Evolutionary conservation across 257 asterid genomes (phyloP).

Genomic region (Scutellaria barbata): DNA sequence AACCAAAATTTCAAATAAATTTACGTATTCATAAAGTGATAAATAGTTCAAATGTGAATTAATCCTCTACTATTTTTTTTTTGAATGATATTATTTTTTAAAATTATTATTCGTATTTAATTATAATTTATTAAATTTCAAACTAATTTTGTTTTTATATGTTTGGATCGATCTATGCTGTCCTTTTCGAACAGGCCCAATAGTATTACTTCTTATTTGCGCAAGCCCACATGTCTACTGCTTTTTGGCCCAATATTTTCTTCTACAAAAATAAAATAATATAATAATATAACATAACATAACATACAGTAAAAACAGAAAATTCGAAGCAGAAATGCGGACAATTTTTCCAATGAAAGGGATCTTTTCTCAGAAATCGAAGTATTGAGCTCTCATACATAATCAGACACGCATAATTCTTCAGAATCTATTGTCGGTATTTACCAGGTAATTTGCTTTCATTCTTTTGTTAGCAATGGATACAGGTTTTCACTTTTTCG

Average conservation of each 20-base stretch:
- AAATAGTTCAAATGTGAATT: too few relatives aligned
- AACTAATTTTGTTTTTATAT: too few relatives aligned
- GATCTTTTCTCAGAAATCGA: constrained; percentile 17
- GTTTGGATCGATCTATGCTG: too few relatives aligned
- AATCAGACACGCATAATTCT: constrained; percentile 21
- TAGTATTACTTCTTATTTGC: not conserved
- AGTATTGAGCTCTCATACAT: constrained; percentile 1
- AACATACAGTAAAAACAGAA: not conserved
- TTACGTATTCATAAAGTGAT: too few relatives aligned
- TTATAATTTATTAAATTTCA: too few relatives aligned
- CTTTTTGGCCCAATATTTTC: constrained; percentile 12
- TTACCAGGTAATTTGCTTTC: constrained; percentile 28
- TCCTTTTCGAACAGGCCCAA: not conserved
- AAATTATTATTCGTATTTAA: too few relatives aligned
- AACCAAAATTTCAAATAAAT: too few relatives aligned
- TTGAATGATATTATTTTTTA: too few relatives aligned
- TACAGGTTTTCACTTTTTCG: not conserved
- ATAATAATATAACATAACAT: not conserved
- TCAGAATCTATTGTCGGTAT: constrained; percentile 35
- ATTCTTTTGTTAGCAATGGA: not conserved
- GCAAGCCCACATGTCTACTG: not conserved
- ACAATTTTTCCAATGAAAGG: not conserved
- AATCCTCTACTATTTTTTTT: too few relatives aligned
- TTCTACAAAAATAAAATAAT: not conserved
- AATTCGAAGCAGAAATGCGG: constrained; percentile 1